phyloP scores from a whole-genome alignment of 805 yeast genomes.

The Diddensiella santjacobensis region DNA sequence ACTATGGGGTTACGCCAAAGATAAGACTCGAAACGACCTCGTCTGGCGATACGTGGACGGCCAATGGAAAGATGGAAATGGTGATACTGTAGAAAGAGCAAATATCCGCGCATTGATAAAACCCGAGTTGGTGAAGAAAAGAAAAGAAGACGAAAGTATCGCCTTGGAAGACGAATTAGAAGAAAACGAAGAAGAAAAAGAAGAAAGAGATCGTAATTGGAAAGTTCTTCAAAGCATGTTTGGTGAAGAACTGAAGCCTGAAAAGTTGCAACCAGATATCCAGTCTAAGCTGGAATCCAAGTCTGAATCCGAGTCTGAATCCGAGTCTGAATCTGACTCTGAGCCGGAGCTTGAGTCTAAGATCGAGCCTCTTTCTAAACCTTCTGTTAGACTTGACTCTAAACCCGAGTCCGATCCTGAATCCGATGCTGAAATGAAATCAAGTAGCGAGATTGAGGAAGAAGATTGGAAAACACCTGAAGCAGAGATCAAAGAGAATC shows the following conservation, averaged over 20 bases:
- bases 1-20: conserved; percentile 87
- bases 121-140: conserved; percentile 16
- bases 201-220: conserved; percentile 40
- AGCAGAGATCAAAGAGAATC: background rate
- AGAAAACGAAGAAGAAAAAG: conserved; percentile 39
- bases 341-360: too few relatives aligned
- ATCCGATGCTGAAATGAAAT: conserved; percentile 7
- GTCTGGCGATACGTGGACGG: conserved; percentile 60
- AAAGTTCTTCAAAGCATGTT: conserved; percentile 49
- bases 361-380: background rate
- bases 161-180: conserved; percentile 32
- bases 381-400: background rate
- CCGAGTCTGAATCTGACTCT: background rate
- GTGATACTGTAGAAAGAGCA: conserved; percentile 69
- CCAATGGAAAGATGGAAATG: conserved; percentile 75
- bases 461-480: conserved; percentile 8
- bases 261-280: conserved; percentile 21
- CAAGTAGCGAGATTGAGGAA: conserved; percentile 8
- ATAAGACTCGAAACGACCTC: conserved; percentile 56
- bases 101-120: conserved; percentile 15
- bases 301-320: conserved; percentile 2
- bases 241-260: conserved; percentile 33
- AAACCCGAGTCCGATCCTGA: conserved; percentile 7
- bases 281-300: background rate
- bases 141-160: conserved; percentile 14